Evolutionary conservation across 2,329 filamentous ascomycete species (phyloP).

Genomic region (Phialemoniopsis sp.): DNA sequence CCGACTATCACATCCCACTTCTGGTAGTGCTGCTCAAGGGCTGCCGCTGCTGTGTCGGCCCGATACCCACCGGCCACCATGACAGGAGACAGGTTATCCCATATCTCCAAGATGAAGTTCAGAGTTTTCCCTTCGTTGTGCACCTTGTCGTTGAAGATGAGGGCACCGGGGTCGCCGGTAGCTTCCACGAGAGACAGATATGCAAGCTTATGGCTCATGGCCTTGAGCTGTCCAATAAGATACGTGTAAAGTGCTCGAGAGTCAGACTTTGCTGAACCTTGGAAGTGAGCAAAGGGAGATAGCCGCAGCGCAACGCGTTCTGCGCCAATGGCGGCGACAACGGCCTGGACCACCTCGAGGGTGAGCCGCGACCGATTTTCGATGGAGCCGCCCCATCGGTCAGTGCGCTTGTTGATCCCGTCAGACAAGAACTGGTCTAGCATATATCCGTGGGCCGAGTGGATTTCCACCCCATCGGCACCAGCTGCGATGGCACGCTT

Average conservation of each 20-base stretch:
- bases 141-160: constrained; percentile 30
- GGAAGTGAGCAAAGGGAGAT: constrained; percentile 50
- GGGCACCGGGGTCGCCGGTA: constrained; percentile 27
- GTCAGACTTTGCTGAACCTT: constrained; percentile 53
- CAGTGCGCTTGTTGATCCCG: constrained; percentile 33
- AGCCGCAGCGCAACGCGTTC: constrained; percentile 47
- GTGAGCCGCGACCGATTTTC: constrained; percentile 42
- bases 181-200: constrained; percentile 55
- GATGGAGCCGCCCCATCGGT: constrained; percentile 44
- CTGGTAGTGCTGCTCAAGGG: constrained; percentile 21
- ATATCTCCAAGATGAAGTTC: constrained; percentile 22
- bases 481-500: constrained; percentile 52
- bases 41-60: constrained; percentile 12
- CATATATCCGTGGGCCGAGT: constrained; percentile 50
- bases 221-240: constrained; percentile 42
- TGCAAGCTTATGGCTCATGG: constrained; percentile 36
- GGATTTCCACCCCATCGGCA: constrained; percentile 59
- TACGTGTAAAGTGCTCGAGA: constrained; percentile 54
- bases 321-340: constrained; percentile 44
- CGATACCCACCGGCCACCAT: constrained; percentile 22
- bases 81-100: constrained; percentile 19
- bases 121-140: constrained; percentile 24
- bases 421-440: constrained; percentile 52
- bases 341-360: constrained; percentile 48
- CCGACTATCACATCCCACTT: constrained; percentile 22